These are phyloP conservation scores for Fusarium brachygibbosum DNA, from an alignment of 2,329 filamentous ascomycete species.

Conservation along the genomic window DNA sequence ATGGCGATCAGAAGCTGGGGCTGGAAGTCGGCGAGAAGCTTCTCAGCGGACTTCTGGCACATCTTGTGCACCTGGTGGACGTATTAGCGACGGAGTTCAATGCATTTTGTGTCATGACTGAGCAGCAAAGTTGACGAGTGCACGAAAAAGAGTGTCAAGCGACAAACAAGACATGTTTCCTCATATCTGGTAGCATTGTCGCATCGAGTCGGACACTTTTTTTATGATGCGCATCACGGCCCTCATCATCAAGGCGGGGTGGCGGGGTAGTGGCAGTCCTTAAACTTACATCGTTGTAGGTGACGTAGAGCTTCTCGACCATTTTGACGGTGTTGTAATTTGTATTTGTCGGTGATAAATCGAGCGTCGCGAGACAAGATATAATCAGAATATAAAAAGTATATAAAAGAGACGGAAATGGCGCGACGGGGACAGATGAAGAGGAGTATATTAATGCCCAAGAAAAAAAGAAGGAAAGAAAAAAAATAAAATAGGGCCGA, in stretches of 20 bases:
- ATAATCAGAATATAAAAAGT: conserved; percentile 1
- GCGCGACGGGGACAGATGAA: conserved; percentile 29
- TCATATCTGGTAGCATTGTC: background rate
- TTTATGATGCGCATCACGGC: conserved; percentile 35
- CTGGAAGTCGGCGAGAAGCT: conserved; percentile 86
- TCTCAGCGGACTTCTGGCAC: conserved; percentile 86
- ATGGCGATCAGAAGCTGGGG: conserved; percentile 99
- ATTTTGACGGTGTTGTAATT: conserved; percentile 64
- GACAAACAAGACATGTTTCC: background rate
- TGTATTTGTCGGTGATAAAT: conserved; percentile 16
- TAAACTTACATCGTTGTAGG: conserved; percentile 92
- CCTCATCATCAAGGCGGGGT: conserved; percentile 46
- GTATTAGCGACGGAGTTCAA: conserved; percentile 31
- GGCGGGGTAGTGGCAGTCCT: conserved; percentile 53
- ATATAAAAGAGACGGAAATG: background rate
- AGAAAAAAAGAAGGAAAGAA: conserved; percentile 31
- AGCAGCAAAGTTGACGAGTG: background rate
- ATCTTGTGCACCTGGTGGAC: conserved; percentile 88
- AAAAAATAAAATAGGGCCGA: conserved; percentile 32
- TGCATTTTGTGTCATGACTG: background rate
- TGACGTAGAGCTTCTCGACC: conserved; percentile 89
- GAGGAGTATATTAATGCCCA: conserved; percentile 35
- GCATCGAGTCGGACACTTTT: conserved; percentile 26
- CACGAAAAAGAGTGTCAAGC: fast-evolving
- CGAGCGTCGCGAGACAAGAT: conserved; percentile 17